phyloP scores from a whole-genome alignment of 345 rosid species.

The Rhodamnia rubescens region DNA sequence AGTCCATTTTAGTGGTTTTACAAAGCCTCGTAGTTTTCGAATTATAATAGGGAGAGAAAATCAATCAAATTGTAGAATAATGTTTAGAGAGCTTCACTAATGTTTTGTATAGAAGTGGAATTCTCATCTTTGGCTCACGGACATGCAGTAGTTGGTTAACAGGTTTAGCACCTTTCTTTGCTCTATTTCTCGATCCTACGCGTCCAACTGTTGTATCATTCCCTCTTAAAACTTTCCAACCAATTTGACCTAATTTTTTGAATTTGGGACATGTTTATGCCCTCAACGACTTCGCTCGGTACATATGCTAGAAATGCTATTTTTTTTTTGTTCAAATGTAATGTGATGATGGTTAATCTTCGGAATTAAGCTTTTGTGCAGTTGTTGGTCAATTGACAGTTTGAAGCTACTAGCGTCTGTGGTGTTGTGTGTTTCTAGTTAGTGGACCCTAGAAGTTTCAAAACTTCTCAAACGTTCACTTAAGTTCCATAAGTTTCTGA shows the following conservation, averaged over 20 bases:
- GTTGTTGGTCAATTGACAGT: not conserved
- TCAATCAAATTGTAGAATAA: not conserved
- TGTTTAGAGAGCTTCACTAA: not conserved
- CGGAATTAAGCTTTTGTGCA: not conserved
- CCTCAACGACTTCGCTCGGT: not conserved
- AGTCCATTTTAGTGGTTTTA: not conserved
- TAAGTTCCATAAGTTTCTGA: not conserved
- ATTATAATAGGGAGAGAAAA: not conserved
- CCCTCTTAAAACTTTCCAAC: not conserved
- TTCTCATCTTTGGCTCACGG: not conserved
- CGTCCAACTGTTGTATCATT: not conserved
- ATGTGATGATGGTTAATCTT: not conserved
- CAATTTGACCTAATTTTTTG: not conserved
- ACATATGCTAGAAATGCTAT: not conserved
- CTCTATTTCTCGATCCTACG: not conserved
- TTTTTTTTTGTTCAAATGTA: not conserved
- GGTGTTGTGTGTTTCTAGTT: not conserved
- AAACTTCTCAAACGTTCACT: not conserved
- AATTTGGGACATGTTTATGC: not conserved
- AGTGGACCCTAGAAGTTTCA: not conserved
- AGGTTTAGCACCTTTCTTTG: not conserved
- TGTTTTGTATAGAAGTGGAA: not conserved
- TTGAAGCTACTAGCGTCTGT: not conserved
- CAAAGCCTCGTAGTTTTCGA: not conserved
- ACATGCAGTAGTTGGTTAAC: not conserved